Base-by-base conservation (phyloP, 2,329 filamentous ascomycete genomes). In the Apiospora arundinis region DNA sequence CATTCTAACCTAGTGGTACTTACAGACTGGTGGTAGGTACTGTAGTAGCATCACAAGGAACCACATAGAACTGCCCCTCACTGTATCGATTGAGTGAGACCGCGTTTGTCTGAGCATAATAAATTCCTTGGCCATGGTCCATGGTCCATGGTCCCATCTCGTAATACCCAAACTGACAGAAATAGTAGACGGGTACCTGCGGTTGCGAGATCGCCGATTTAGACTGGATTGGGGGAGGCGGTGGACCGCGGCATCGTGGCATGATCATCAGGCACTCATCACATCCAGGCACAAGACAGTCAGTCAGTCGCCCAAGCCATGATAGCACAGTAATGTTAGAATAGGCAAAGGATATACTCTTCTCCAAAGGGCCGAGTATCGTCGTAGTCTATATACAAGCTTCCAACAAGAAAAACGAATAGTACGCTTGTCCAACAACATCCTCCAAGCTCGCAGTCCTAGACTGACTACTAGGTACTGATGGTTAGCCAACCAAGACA, bases 131-230 rank as follows among this genome's bases (percentile, higher is more conserved):
- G 11, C 48, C 48, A 28, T 46, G 45, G n/a, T n/a, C n/a, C n/a
- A n/a, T n/a, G n/a, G n/a, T n/a, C n/a, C n/a, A n/a, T n/a, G 45
- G 32, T 3, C 32, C 32, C 32, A 6, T 42, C 40, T 42, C 40
- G 40, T 42, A 42, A 28, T 16, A 32, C 25, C 12, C 49, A 32
- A 8, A 32, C 14, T 28, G 49, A 16, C 14, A 52, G 49, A 28
- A 52, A 28, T 32, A 25, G 49, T 6, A 40, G 32, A 63, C 56
- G 56, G 56, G 56, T 63, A 63, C 56, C 56, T 63, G 56, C 56
- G 56, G 28, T 63, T 37, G 32, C 56, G 56, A 63, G 56, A 63
- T 63, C 56, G 32, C 56, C 56, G 56, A 63, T 63, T n/a, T 63
- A 40, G 32, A 60, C 28, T 60, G 52, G 18, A 60, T 60, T 9